Evolutionary conservation across 192 early-diverging fungal genomes (phyloP).

Genomic region (Umbelopsis sp.): DNA sequence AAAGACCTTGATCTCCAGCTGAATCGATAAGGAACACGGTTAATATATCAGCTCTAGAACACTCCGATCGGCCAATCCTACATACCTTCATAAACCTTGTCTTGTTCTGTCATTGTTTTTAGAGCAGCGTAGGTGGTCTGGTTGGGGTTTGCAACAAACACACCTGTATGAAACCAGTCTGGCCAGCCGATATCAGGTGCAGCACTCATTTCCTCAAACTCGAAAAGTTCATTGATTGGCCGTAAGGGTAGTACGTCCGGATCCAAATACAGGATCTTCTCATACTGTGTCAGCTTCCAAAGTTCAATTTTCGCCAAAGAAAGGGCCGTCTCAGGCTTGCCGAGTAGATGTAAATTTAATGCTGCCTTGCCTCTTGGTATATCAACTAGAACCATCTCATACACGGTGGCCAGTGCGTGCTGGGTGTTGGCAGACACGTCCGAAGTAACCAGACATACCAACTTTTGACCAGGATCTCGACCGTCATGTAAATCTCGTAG

Average conservation of each 20-base stretch:
- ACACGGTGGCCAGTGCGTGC: slow-evolving; percentile 60
- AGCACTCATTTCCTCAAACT: slow-evolving; percentile 71
- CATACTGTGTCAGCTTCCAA: slow-evolving; percentile 74
- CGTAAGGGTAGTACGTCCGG: slow-evolving; percentile 85
- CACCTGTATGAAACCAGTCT: slow-evolving; percentile 96
- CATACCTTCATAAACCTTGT: slow-evolving; percentile 83
- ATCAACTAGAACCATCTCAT: slow-evolving; percentile 72
- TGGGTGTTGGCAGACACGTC: slow-evolving; percentile 57
- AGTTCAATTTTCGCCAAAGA: slow-evolving; percentile 92
- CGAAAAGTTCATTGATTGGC: slow-evolving; percentile 85
- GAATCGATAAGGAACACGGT: background rate
- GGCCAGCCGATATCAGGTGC: slow-evolving; percentile 96
- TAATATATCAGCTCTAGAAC: background rate
- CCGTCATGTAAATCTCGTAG: slow-evolving; percentile 59
- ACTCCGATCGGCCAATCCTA: background rate
- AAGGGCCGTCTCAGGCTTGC: slow-evolving; percentile 83
- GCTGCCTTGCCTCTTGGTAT: slow-evolving; percentile 58
- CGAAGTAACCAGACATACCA: slow-evolving; percentile 77
- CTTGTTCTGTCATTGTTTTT: slow-evolving; percentile 51
- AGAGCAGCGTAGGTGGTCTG: slow-evolving; percentile 53
- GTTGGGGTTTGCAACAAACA: slow-evolving; percentile 76
- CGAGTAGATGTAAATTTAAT: slow-evolving; percentile 70
- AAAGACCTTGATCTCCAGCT: slow-evolving; percentile 92
- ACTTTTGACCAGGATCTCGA: slow-evolving; percentile 43
- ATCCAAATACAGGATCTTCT: slow-evolving; percentile 80